Evolutionary conservation across 352 stramenopile genomes (phyloP).

Genomic region (Pythium guiyangense): DNA sequence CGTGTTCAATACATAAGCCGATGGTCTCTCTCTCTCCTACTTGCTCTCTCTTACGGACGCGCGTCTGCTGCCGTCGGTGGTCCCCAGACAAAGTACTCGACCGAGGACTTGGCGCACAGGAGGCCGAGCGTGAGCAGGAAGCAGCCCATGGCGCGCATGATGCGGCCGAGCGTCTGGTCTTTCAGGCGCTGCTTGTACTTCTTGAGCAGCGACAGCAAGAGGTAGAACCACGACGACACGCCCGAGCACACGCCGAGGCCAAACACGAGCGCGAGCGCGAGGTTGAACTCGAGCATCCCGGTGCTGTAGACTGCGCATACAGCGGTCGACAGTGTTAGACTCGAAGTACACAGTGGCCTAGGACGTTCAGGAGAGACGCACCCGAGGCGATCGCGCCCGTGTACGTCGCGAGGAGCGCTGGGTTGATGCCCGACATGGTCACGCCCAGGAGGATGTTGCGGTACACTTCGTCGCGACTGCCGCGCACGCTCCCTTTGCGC

Average conservation of each 20-base stretch:
- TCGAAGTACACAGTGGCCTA: neutral
- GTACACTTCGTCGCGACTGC: constrained; percentile 52
- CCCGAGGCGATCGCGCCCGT: constrained; percentile 84
- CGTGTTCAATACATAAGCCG: constrained; percentile 11
- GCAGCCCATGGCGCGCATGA: constrained; percentile 82
- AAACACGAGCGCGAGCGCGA: constrained; percentile 84
- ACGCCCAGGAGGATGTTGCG: constrained; percentile 84
- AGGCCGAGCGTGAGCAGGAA: constrained; percentile 78
- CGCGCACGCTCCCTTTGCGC: constrained; percentile 32
- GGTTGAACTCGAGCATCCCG: constrained; percentile 82
- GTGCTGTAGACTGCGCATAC: constrained; percentile 70
- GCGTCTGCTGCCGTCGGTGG: constrained; percentile 22
- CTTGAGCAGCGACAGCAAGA: constrained; percentile 79
- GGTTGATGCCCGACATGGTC: constrained; percentile 88
- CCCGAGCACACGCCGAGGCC: constrained; percentile 75
- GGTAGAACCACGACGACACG: constrained; percentile 88
- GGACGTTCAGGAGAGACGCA: constrained; percentile 13
- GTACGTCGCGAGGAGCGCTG: constrained; percentile 79
- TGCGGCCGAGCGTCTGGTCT: constrained; percentile 77
- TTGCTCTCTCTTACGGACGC: constrained; percentile 17
- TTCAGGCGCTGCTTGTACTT: constrained; percentile 90
- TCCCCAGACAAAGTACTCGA: constrained; percentile 76
- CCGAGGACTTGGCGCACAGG: constrained; percentile 80
- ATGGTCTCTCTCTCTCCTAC: neutral
- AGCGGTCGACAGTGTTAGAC: neutral